These are phyloP conservation scores for Neoboletus magnificus DNA, from an alignment of 768 basidiomycete species.

Conservation along the genomic window DNA sequence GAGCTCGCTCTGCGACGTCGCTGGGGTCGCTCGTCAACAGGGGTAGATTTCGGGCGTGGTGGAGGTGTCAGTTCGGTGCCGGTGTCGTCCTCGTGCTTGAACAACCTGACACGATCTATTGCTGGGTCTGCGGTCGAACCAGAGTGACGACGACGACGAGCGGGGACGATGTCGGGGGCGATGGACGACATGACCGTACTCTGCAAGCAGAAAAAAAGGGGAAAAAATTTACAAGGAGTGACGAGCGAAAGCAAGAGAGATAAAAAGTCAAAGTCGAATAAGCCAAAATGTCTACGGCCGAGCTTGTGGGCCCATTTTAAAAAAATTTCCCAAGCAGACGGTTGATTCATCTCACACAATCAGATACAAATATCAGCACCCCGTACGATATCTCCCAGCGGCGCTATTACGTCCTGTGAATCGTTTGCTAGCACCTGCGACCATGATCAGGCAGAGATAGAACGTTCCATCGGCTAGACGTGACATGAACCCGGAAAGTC, in stretches of 20 bases:
- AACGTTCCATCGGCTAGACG: no score
- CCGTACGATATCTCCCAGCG: no score
- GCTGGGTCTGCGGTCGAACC: slow-evolving; percentile 44
- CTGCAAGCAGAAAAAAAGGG: background rate
- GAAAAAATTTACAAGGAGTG: background rate
- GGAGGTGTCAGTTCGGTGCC: slow-evolving; percentile 42
- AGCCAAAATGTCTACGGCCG: background rate
- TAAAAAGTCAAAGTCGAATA: background rate
- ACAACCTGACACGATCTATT: slow-evolving; percentile 19
- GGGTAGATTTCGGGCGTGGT: slow-evolving; percentile 73
- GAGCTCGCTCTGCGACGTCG: slow-evolving; percentile 45
- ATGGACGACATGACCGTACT: slow-evolving; percentile 17
- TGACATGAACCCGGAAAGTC: background rate
- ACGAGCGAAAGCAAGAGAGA: background rate
- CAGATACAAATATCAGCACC: slow-evolving; percentile 12
- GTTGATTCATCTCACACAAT: slow-evolving; percentile 17
- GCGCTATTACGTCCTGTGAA: background rate
- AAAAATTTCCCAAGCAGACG: slow-evolving; percentile 12
- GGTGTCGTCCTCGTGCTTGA: slow-evolving; percentile 15
- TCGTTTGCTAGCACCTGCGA: background rate
- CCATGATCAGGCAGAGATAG: background rate
- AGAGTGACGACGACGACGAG: slow-evolving; percentile 62
- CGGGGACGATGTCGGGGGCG: slow-evolving; percentile 7
- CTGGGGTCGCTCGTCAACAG: slow-evolving; percentile 55
- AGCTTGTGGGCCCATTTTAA: background rate